Conservation (phyloP, 1,139 yeast genomes). For the Suhomyces taliae region DNA sequence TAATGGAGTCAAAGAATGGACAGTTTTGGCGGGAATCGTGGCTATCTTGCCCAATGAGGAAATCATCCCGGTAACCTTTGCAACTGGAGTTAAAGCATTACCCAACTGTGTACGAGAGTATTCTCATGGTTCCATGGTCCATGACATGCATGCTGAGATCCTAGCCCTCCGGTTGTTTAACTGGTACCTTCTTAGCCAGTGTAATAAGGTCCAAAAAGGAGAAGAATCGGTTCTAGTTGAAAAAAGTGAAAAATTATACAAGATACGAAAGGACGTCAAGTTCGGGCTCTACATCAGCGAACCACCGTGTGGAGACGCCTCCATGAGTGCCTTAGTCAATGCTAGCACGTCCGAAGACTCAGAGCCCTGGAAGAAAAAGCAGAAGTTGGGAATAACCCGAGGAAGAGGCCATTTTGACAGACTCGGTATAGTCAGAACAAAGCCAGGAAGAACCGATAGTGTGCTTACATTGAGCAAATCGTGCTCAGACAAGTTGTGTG, state of each 20-base stretch:
- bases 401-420: slow-evolving; percentile 65
- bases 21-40: slow-evolving; percentile 77
- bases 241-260: slow-evolving; percentile 18
- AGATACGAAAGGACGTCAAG: slow-evolving; percentile 32
- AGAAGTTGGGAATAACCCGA: slow-evolving; percentile 25
- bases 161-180: slow-evolving; percentile 72
- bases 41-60: slow-evolving; percentile 29
- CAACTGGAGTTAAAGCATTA: slow-evolving; percentile 82
- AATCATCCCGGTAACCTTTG: slow-evolving; percentile 46
- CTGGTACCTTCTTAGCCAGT: slow-evolving; percentile 34
- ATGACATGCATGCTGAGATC: slow-evolving; percentile 90
- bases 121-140: slow-evolving; percentile 63
- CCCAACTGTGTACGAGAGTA: slow-evolving; percentile 51
- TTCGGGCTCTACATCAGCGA: slow-evolving; percentile 72
- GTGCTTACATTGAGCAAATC: slow-evolving; percentile 71
- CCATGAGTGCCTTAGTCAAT: slow-evolving; percentile 43
- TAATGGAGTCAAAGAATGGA: slow-evolving; percentile 77
- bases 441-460: slow-evolving; percentile 87
- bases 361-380: slow-evolving; percentile 14
- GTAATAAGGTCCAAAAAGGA: slow-evolving; percentile 10
- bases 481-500: slow-evolving; percentile 79
- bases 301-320: slow-evolving; percentile 92
- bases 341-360: slow-evolving; percentile 6
- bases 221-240: slow-evolving; percentile 20
- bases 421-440: slow-evolving; percentile 75